Evolutionary conservation across 768 basidiomycete species (phyloP).

Genomic region (Amanita muscaria): DNA sequence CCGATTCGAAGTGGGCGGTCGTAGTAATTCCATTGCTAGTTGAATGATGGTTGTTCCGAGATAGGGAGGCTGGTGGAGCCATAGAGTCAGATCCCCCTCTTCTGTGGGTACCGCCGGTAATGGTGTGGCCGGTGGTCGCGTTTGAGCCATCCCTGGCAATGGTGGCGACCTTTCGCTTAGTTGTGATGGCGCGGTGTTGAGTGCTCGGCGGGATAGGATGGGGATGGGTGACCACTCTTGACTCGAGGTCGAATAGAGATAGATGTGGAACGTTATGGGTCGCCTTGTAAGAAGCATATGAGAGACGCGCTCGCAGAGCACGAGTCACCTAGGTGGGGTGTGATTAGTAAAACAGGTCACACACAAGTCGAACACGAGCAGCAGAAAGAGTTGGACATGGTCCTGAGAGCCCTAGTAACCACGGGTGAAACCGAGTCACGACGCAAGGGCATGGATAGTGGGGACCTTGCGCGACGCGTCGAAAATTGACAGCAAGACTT

Average conservation of each 20-base stretch:
- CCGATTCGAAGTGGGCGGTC: conserved; percentile 23
- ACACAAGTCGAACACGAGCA: conserved; percentile 17
- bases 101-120: conserved; percentile 23
- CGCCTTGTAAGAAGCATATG: conserved; percentile 82
- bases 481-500: conserved; percentile 29
- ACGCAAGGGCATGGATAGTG: conserved; percentile 17
- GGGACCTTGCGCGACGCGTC: conserved; percentile 44
- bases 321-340: conserved; percentile 59
- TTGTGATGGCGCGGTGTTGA: conserved; percentile 44
- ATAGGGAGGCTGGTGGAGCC: conserved; percentile 33
- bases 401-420: conserved; percentile 9
- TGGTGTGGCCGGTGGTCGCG: conserved; percentile 28
- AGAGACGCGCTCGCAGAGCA: conserved; percentile 68
- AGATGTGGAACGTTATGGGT: conserved; percentile 60
- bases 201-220: conserved; percentile 30
- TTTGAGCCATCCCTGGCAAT: conserved; percentile 41
- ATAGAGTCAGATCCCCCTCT: conserved; percentile 35
- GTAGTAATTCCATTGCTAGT: conserved; percentile 23
- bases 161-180: conserved; percentile 46
- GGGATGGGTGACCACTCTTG: conserved; percentile 38
- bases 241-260: conserved; percentile 65
- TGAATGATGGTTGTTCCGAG: conserved; percentile 37
- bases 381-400: conserved; percentile 9
- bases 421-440: conserved; percentile 12
- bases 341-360: conserved; percentile 29